Percentiles rank a stretch among this genome's conserved stretches.
These are phyloP conservation scores for Alternaria sp. DNA, from an alignment of 2,329 filamentous ascomycete species.

Conservation along the genomic window DNA sequence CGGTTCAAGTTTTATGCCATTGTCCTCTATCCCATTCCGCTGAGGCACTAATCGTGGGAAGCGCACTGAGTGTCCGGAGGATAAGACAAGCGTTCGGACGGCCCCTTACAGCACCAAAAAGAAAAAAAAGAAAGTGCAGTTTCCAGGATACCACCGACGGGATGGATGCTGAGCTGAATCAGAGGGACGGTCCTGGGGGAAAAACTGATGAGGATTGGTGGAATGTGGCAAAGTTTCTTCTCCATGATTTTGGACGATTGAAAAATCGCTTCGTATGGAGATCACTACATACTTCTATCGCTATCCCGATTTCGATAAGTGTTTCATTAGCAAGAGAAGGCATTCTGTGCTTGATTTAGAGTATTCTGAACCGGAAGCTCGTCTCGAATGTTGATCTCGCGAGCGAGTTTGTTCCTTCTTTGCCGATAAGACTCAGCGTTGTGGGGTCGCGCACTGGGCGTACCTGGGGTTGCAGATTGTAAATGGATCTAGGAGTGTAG, in stretches of 20 bases:
- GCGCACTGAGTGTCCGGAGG: no score
- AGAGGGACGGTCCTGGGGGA: no score
- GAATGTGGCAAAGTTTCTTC: neutral
- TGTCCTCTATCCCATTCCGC: no score
- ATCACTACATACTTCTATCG: neutral
- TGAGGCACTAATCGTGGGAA: no score
- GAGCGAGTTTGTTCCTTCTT: neutral
- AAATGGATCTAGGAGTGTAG: neutral
- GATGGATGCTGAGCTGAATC: no score
- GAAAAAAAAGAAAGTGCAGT: no score
- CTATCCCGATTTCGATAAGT: neutral
- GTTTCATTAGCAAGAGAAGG: neutral
- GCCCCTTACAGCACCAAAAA: no score
- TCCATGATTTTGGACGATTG: neutral
- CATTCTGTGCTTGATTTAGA: neutral
- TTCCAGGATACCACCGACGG: no score
- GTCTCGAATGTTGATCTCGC: neutral
- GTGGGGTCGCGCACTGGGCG: neutral
- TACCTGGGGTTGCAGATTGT: neutral
- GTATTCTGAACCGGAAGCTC: neutral
- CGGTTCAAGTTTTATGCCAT: no score
- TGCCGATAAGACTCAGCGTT: neutral
- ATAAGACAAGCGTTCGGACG: no score
- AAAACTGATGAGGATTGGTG: neutral
- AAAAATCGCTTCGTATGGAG: neutral